These are phyloP conservation scores for Talaromyces pinophilus DNA, from an alignment of 2,329 filamentous ascomycete species.

Conservation along the genomic window DNA sequence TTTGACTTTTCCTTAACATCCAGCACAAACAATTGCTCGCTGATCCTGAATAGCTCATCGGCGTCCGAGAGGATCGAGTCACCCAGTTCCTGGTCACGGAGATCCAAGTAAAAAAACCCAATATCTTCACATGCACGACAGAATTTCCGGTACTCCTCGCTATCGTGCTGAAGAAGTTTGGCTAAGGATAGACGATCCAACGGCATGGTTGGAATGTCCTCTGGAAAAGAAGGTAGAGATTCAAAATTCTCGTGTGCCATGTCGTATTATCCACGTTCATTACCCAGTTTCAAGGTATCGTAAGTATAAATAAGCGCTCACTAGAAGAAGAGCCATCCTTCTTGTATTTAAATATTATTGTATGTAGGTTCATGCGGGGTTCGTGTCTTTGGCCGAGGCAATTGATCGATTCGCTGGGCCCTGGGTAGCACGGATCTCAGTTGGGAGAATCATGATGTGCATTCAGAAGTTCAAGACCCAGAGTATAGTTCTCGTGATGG, in stretches of 20 bases:
- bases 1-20: conserved; percentile 54
- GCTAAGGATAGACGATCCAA: conserved; percentile 45
- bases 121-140: conserved; percentile 49
- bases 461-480: neutral
- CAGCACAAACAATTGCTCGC: conserved; percentile 51
- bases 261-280: neutral
- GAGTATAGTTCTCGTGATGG: neutral
- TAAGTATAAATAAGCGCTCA: neutral
- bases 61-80: conserved; percentile 46
- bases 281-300: neutral
- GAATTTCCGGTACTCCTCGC: conserved; percentile 39
- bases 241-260: conserved; percentile 29
- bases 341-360: neutral
- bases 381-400: neutral
- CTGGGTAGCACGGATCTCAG: neutral
- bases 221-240: conserved; percentile 44
- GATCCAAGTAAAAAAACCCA: conserved; percentile 61
- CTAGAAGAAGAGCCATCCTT: neutral
- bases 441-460: neutral
- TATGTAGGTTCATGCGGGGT: conserved; percentile 3
- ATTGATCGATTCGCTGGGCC: neutral
- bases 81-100: conserved; percentile 43
- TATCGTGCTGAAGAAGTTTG: conserved; percentile 41
- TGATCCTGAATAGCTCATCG: conserved; percentile 50
- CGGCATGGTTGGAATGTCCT: conserved; percentile 46